These are phyloP conservation scores for Areca catechu DNA, from an alignment of 176 grass and related monocot genomes.

Conservation along the genomic window DNA sequence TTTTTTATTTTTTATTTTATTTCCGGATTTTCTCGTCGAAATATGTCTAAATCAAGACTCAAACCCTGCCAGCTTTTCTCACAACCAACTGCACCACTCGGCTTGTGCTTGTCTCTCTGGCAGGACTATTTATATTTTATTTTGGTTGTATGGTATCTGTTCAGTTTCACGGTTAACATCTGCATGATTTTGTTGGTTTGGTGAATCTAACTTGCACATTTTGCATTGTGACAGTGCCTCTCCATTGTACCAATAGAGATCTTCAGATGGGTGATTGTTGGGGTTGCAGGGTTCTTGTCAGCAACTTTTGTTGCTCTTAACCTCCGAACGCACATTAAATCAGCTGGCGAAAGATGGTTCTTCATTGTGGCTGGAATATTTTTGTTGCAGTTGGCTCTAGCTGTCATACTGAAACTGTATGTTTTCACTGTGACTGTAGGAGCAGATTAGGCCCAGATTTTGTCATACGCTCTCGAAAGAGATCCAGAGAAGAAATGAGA, in stretches of 20 bases:
- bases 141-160: too few relatives aligned
- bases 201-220: neutral
- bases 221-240: slow-evolving; percentile 43
- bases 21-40: too few relatives aligned
- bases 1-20: too few relatives aligned
- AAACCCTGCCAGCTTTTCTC: too few relatives aligned
- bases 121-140: too few relatives aligned
- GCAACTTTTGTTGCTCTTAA: slow-evolving; percentile 93
- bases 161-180: too few relatives aligned
- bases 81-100: too few relatives aligned
- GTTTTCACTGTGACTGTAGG: slow-evolving; percentile 90
- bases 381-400: slow-evolving; percentile 78
- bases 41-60: too few relatives aligned
- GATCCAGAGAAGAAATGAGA: too few relatives aligned
- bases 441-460: slow-evolving; percentile 2
- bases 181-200: too few relatives aligned
- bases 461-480: too few relatives aligned
- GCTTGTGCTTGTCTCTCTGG: too few relatives aligned
- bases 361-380: slow-evolving; percentile 91
- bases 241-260: slow-evolving; percentile 94
- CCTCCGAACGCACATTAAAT: slow-evolving; percentile 76
- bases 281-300: slow-evolving; percentile 86
- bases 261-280: slow-evolving; percentile 94
- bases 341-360: slow-evolving; percentile 84
- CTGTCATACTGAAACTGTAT: slow-evolving; percentile 90